Conservation (phyloP, 108 stramenopile species). For the Schizochytrium sp. region DNA sequence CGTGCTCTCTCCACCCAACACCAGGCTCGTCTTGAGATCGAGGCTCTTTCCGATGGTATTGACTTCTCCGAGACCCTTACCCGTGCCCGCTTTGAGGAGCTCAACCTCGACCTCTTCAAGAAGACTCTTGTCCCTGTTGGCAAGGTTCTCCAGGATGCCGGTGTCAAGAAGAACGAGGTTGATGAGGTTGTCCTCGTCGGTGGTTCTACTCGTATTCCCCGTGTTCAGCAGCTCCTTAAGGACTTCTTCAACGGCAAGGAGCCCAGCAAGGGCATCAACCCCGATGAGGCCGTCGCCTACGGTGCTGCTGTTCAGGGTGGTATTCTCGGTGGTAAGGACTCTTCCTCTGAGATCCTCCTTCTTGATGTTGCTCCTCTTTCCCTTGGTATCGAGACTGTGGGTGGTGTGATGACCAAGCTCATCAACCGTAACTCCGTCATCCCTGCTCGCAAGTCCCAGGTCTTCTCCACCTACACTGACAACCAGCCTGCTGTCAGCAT, state of each 20-base stretch:
- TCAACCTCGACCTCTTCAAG: slow-evolving; percentile 56
- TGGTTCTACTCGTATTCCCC: slow-evolving; percentile 80
- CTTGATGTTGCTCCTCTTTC: slow-evolving; percentile 88
- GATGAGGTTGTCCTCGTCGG: slow-evolving; percentile 79
- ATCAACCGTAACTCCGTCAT: slow-evolving; percentile 93
- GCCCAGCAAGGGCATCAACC: slow-evolving; percentile 85
- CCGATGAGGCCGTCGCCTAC: slow-evolving; percentile 95
- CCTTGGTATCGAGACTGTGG: slow-evolving; percentile 91
- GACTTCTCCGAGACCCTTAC: slow-evolving; percentile 72
- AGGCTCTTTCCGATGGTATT: slow-evolving; percentile 75
- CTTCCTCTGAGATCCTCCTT: slow-evolving; percentile 70
- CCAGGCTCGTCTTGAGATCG: slow-evolving; percentile 80
- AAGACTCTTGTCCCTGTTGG: slow-evolving; percentile 69
- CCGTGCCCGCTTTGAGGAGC: slow-evolving; percentile 66
- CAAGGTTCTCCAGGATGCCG: slow-evolving; percentile 71
- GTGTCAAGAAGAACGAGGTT: slow-evolving; percentile 69
- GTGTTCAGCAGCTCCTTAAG: slow-evolving; percentile 74
- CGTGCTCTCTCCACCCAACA: slow-evolving; percentile 80
- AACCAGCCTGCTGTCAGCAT: slow-evolving; percentile 92
- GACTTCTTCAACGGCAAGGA: slow-evolving; percentile 70
- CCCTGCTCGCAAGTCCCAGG: slow-evolving; percentile 92
- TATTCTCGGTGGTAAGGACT: slow-evolving; percentile 76
- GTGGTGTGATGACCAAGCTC: slow-evolving; percentile 92
- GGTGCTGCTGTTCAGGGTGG: slow-evolving; percentile 96
- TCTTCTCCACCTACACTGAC: slow-evolving; percentile 92